Evolutionary conservation across 2,329 filamentous ascomycete species (phyloP).

Genomic region (Teratosphaeria zuluensis): DNA sequence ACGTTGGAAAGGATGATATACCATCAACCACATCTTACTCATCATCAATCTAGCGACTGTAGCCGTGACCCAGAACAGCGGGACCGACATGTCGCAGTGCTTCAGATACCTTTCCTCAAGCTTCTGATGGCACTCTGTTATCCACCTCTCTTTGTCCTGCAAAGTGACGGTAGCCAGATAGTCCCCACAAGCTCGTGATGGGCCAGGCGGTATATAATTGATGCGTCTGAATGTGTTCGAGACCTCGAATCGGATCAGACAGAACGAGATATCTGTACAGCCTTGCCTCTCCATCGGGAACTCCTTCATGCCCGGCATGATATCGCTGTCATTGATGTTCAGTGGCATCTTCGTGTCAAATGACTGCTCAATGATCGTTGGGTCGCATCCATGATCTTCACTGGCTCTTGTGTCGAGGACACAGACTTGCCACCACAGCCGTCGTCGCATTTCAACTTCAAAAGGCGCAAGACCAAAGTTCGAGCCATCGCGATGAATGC

Average conservation of each 20-base stretch:
- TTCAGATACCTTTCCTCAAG: conserved; percentile 42
- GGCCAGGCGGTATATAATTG: conserved; percentile 35
- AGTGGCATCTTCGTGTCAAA: conserved; percentile 53
- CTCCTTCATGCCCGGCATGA: conserved; percentile 40
- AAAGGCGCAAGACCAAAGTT: conserved; percentile 49
- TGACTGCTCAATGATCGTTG: conserved; percentile 46
- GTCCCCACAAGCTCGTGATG: conserved; percentile 31
- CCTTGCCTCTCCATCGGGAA: conserved; percentile 39
- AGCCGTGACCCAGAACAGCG: conserved; percentile 58
- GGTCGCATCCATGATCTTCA: conserved; percentile 55
- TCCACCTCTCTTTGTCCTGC: conserved; percentile 41
- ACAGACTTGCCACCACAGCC: conserved; percentile 52
- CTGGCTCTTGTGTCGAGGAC: conserved; percentile 51
- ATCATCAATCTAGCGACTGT: conserved; percentile 62
- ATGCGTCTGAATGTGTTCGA: conserved; percentile 38
- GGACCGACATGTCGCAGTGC: conserved; percentile 45
- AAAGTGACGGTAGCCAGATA: conserved; percentile 36
- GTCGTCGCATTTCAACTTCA: conserved; percentile 49
- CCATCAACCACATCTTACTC: conserved; percentile 67
- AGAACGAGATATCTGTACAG: conserved; percentile 51
- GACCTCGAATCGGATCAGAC: conserved; percentile 45
- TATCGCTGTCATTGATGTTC: conserved; percentile 47
- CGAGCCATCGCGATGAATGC: conserved; percentile 50
- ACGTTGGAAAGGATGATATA: conserved; percentile 64
- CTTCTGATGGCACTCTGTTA: conserved; percentile 36